These are phyloP conservation scores for Penicillium aurantiogriseum DNA, from an alignment of 2,329 filamentous ascomycete genomes.

Conservation along the genomic window DNA sequence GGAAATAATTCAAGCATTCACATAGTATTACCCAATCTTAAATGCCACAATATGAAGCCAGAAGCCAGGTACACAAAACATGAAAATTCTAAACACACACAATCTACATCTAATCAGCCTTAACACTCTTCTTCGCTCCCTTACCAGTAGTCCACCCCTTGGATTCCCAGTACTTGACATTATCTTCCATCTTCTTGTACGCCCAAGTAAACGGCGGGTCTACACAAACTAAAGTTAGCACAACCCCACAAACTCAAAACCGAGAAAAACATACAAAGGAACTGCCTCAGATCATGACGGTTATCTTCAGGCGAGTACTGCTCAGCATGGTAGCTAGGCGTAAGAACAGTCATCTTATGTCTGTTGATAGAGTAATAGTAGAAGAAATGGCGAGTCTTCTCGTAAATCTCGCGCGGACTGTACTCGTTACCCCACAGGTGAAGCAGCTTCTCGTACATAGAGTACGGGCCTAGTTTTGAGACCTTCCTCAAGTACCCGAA, in stretches of 20 bases:
- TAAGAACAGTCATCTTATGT: slow-evolving; percentile 63
- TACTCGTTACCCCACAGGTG: slow-evolving; percentile 48
- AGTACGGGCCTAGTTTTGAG: slow-evolving; percentile 54
- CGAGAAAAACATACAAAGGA: slow-evolving; percentile 43
- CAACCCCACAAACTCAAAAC: neutral
- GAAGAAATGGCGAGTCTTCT: slow-evolving; percentile 48
- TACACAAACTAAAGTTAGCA: slow-evolving; percentile 9
- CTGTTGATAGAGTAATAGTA: slow-evolving; percentile 60
- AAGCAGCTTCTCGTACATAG: slow-evolving; percentile 54
- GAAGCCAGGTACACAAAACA: neutral
- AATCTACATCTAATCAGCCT: slow-evolving; percentile 27
- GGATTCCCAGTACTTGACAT: slow-evolving; percentile 46
- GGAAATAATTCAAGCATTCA: neutral
- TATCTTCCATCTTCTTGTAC: slow-evolving; percentile 51
- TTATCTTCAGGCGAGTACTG: slow-evolving; percentile 59
- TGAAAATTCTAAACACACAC: neutral
- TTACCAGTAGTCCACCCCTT: slow-evolving; percentile 35
- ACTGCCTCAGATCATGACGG: slow-evolving; percentile 57
- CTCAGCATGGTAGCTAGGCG: slow-evolving; percentile 55
- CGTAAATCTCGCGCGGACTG: slow-evolving; percentile 46
- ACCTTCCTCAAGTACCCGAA: slow-evolving; percentile 57
- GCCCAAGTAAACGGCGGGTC: slow-evolving; percentile 46
- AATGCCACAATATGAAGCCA: neutral
- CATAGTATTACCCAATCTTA: neutral
- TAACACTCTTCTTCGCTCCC: slow-evolving; percentile 38